These are phyloP conservation scores for Xylariaceae sp. DNA, from an alignment of 2,329 filamentous ascomycete genomes.

Conservation along the genomic window DNA sequence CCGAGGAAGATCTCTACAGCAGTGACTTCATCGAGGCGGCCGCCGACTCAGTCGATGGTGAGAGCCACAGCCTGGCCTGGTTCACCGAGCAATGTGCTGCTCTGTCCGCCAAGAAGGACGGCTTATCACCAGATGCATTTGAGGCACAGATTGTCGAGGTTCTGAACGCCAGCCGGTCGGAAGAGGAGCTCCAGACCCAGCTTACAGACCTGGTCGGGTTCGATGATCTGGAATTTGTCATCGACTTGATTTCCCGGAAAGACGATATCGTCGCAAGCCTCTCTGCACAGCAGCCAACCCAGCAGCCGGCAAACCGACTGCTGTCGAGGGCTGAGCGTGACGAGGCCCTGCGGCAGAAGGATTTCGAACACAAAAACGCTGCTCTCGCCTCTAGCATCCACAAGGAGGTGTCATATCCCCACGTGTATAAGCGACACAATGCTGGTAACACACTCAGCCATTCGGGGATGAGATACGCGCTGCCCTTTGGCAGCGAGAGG, in stretches of 20 bases:
- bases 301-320: slow-evolving; percentile 42
- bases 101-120: slow-evolving; percentile 58
- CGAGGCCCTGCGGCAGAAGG: slow-evolving; percentile 65
- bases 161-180: slow-evolving; percentile 57
- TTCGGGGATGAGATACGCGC: slow-evolving; percentile 71
- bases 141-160: slow-evolving; percentile 70
- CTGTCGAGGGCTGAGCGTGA: slow-evolving; percentile 72
- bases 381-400: slow-evolving; percentile 62
- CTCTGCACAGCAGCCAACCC: slow-evolving; percentile 22
- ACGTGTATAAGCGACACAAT: slow-evolving; percentile 79
- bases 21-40: slow-evolving; percentile 54
- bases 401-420: slow-evolving; percentile 74
- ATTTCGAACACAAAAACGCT: slow-evolving; percentile 76
- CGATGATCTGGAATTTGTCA: slow-evolving; percentile 87
- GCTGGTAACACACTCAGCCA: slow-evolving; percentile 80
- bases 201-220: slow-evolving; percentile 88
- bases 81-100: slow-evolving; percentile 58
- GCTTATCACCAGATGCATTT: slow-evolving; percentile 62
- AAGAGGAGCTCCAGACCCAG: slow-evolving; percentile 86
- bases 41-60: slow-evolving; percentile 19
- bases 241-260: slow-evolving; percentile 77
- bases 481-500: slow-evolving; percentile 69
- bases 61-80: slow-evolving; percentile 58
- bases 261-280: slow-evolving; percentile 52
- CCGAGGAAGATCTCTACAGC: slow-evolving; percentile 56